Base-by-base conservation (phyloP, 768 basidiomycete species). In the Fomitopsis serialis region DNA sequence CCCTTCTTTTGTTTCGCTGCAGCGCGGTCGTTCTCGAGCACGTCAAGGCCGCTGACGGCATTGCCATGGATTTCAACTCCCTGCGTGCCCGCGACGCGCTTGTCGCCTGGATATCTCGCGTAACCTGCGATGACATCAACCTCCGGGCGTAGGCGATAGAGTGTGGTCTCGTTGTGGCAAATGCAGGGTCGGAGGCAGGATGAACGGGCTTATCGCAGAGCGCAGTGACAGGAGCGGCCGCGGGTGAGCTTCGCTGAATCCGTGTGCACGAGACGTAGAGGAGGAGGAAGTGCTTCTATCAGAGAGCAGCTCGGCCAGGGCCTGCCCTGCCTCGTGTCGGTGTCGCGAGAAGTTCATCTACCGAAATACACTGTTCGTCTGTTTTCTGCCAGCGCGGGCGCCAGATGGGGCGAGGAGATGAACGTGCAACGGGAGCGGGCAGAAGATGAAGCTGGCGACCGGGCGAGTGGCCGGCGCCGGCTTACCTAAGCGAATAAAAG, bases 261-360 rank as follows among this genome's bases (percentile, higher is more conserved):
- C 21, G 50, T 49, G 47, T 48, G 25, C 48, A 54, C 46, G 58
- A 59, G 56, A 45, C 49, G 52, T 59, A 55, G 58, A 37, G 54
- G 54, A 57, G 52, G 58, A 53, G 58, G 43, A 59, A 25, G 37
- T 32, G 43, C 53, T 64, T 64, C 63, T 64, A 66, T 66, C 65
- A 66, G 62, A 65, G 59, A 48, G 44, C 10, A 45, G 23, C 48
- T 43, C 36, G 48, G 25, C 52, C 46, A 43, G 48, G 19, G 34
- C 48, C 32, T 35, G 37, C 25, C 27, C 23, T 17, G 42, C 48
- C 54, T 50, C 54, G 54, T 55, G 54, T 50, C 34, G 40, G 10
- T 17, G 32, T 27, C 12, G 52, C 29, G 52, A 40, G 37, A 40
- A 40, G 37, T 19, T 19, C 19, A 19, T 40, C 8, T 40, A 40